Evolutionary conservation across 768 basidiomycete genomes (phyloP), one percentile per base, ranked within the genome.

Genomic region (Coprinopsis marcescibilis): DNA sequence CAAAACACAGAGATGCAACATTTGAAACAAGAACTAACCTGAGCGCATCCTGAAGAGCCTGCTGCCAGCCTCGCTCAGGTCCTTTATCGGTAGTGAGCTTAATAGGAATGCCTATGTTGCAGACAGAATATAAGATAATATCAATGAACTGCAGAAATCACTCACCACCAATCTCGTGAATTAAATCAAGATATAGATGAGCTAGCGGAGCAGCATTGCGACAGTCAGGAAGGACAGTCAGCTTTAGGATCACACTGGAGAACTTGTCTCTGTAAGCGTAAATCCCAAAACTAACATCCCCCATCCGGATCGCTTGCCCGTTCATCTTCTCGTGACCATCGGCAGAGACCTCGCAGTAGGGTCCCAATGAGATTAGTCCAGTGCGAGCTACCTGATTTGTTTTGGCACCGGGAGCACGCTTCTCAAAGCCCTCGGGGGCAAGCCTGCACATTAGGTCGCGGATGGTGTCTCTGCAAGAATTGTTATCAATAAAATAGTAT

Each of bases 181-280:
- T 25, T n/a, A 66, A 52, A 48, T 69, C 67, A 24, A 67, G 56
- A 46, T 54, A 65, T 1, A 65, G 29, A 55, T 69, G 64, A 14
- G 58, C 65, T 26, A 65, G 46, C 7, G 57, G 53, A 8, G 30
- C 45, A 12, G 45, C 32, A 3, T 5, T 35, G 5, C 45, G 25
- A 11, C 24, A 17, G 25, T 50, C 33, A 4, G 48, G 48, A 3
- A 50, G 35, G 6, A 43, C 32, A 7, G n/a, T 8, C 4, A 50
- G 10, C 42, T 45, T 44, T 10, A 45, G 33, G n/a, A 50, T 25
- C 19, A 14, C 11, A 8, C 48, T 37, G 2, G 48, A 50, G 43
- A 42, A 50, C 26, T 50, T 50, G 17, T 50, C 43, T 7, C 26
- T 21, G 25, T 45, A 50, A 11, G 17, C 34, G 19, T 50, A 50